Base-by-base conservation (phyloP, 2,329 filamentous ascomycete species). In the Immersiporthe knoxdaviesiana region DNA sequence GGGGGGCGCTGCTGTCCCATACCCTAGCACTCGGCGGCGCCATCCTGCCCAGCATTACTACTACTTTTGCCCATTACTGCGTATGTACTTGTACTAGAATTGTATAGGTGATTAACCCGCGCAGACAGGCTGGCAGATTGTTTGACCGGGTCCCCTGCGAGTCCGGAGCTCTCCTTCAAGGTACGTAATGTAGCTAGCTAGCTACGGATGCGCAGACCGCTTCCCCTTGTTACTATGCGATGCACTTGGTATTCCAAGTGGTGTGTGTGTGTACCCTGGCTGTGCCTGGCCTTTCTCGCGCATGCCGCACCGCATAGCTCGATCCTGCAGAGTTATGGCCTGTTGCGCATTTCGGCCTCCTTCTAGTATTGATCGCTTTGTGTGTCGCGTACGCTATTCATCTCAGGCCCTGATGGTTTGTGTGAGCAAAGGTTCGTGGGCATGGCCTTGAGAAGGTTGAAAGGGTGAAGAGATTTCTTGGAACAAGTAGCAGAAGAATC, bases 101-200 rank as follows among this genome's bases (percentile, higher is more conserved):
- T 47, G 44, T 47, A 3, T 47, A 47, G 44, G 7, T 47, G 8
- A 47, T n/a, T 47, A 47, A 47, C 44, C 44, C 18, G 44, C 44
- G 44, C 44, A 11, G 11, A 21, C 52, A 30, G 52, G 24, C 27
- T 56, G 52, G 30, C 56, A 24, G 11, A 37, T 21, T 30, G 16
- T 59, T 14, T 37, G 56, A 32, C 56, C 24, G 52, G 24, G 21
- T 47, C 44, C 56, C 32, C 56, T 59, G 56, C 56, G 56, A 59
- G 18, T n/a, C 56, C 32, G 56, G 56, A n/a, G 18, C 32, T 37
- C 18, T 37, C 6, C 6, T 3, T 39, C 11, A 10, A 32, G 56
- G 6, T 47, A 47, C 21, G 21, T 47, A 47, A n/a, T 21, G 3
- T 7, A 4, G 41, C 41, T 44, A 16, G 41, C 16, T n/a, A 8